Evolutionary conservation across 164 flowering plant species (phyloP).

Genomic region (Stephania cephalantha): DNA sequence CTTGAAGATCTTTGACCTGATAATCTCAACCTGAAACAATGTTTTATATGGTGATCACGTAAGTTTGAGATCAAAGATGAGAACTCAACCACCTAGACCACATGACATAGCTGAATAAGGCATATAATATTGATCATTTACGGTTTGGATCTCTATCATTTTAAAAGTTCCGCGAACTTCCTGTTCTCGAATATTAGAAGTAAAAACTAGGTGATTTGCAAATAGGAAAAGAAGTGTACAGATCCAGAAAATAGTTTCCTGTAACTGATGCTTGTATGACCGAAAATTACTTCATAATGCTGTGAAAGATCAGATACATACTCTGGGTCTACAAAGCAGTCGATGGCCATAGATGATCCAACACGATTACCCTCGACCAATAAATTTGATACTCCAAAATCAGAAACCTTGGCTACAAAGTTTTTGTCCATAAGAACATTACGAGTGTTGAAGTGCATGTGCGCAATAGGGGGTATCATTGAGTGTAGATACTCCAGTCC

Average conservation of each 20-base stretch:
- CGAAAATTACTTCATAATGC: not conserved
- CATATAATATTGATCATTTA: not conserved
- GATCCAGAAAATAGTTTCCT: not conserved
- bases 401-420: constrained; percentile 39
- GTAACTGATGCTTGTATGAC: not conserved
- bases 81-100: not conserved
- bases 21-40: constrained; percentile 18
- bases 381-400: constrained; percentile 37
- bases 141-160: not conserved
- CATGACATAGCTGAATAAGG: not conserved
- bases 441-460: constrained; percentile 43
- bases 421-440: constrained; percentile 44
- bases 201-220: not conserved
- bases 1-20: constrained; percentile 19
- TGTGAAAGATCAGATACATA: constrained; percentile 14
- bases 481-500: constrained; percentile 42
- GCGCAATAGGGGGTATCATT: constrained; percentile 36
- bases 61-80: not conserved
- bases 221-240: not conserved
- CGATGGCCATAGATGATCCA: constrained; percentile 30
- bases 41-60: not conserved
- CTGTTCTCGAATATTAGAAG: too few relatives aligned
- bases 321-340: constrained; percentile 44
- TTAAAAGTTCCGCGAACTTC: not conserved
- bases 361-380: constrained; percentile 22